A percentile compares a stretch with the other conserved stretches of the same genome.
phyloP scores from a whole-genome alignment of 2,329 filamentous ascomycete genomes.

The Ustulina deusta region DNA sequence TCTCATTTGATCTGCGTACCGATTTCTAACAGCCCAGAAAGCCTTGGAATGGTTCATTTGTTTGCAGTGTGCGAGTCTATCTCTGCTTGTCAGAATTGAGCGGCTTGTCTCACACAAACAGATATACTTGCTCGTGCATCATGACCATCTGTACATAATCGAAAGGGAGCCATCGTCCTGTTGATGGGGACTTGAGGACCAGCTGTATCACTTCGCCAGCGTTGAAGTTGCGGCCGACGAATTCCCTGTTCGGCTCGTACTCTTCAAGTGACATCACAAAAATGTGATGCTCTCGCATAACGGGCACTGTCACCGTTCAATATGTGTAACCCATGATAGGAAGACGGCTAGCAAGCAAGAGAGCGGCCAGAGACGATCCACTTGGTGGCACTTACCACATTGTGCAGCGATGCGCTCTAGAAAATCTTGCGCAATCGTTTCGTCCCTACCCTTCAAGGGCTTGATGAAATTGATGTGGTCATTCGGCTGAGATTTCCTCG shows the following conservation, averaged over 20 bases:
- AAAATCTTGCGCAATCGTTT: conserved; percentile 74
- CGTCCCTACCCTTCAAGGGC: conserved; percentile 73
- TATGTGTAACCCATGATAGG: not conserved
- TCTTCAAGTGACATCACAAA: conserved; percentile 81
- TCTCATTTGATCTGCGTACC: conserved; percentile 78
- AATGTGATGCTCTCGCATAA: conserved; percentile 75
- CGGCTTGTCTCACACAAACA: not conserved
- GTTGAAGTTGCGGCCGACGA: conserved; percentile 91
- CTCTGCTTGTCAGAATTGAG: conserved; percentile 2
- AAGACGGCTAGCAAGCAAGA: not conserved
- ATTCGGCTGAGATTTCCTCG: conserved; percentile 79
- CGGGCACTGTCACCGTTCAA: conserved; percentile 63
- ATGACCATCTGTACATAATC: conserved; percentile 92
- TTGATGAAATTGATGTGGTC: conserved; percentile 87
- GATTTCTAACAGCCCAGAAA: conserved; percentile 84
- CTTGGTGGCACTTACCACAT: conserved; percentile 67
- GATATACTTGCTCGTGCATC: conserved; percentile 77
- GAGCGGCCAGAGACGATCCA: not conserved
- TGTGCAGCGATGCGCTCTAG: conserved; percentile 83
- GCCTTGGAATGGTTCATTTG: conserved; percentile 89
- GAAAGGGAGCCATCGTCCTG: conserved; percentile 81
- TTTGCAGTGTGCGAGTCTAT: conserved; percentile 80
- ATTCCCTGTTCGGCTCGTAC: conserved; percentile 83
- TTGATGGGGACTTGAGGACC: conserved; percentile 75
- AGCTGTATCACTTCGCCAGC: conserved; percentile 88